phyloP scores from a whole-genome alignment of 306 rosid species.

The Rosa persica region DNA sequence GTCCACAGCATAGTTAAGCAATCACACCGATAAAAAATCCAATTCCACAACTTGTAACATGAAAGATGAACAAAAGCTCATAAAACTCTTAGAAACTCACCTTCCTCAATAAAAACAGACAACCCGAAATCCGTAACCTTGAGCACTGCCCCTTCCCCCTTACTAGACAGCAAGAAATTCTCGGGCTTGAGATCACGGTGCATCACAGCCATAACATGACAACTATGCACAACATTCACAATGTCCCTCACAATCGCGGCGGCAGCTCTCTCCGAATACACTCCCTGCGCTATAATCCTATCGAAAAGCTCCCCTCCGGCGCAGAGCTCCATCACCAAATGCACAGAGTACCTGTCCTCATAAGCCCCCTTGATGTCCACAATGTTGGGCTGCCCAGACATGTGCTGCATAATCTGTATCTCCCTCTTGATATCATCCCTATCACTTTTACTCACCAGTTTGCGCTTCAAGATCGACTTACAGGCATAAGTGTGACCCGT shows the following conservation, averaged over 20 bases:
- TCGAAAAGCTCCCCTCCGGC: slow-evolving; percentile 94
- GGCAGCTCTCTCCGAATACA: slow-evolving; percentile 83
- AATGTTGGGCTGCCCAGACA: slow-evolving; percentile 82
- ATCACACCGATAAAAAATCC: background rate
- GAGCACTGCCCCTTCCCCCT: slow-evolving; percentile 57
- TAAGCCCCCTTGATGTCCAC: slow-evolving; percentile 78
- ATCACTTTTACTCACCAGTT: slow-evolving; percentile 59
- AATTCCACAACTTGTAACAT: background rate
- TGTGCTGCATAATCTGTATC: slow-evolving; percentile 86
- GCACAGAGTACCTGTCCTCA: slow-evolving; percentile 80
- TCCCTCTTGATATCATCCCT: slow-evolving; percentile 80
- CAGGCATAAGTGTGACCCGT: slow-evolving; percentile 67
- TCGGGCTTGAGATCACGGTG: slow-evolving; percentile 96
- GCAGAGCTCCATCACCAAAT: slow-evolving; percentile 89
- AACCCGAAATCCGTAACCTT: slow-evolving; percentile 94
- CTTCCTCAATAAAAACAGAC: slow-evolving; percentile 90
- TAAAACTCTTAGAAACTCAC: slow-evolving; percentile 24
- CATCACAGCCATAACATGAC: slow-evolving; percentile 87
- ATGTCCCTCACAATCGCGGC: slow-evolving; percentile 60
- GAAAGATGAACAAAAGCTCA: background rate
- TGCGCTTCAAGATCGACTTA: slow-evolving; percentile 82
- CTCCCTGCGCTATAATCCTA: slow-evolving; percentile 75
- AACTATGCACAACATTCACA: slow-evolving; percentile 80
- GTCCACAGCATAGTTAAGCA: background rate
- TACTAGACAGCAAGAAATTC: slow-evolving; percentile 78